Percentiles rank a stretch among this genome's conserved stretches.
Evolutionary conservation across 768 basidiomycete genomes (phyloP).

Genomic region (Collybia nuda): DNA sequence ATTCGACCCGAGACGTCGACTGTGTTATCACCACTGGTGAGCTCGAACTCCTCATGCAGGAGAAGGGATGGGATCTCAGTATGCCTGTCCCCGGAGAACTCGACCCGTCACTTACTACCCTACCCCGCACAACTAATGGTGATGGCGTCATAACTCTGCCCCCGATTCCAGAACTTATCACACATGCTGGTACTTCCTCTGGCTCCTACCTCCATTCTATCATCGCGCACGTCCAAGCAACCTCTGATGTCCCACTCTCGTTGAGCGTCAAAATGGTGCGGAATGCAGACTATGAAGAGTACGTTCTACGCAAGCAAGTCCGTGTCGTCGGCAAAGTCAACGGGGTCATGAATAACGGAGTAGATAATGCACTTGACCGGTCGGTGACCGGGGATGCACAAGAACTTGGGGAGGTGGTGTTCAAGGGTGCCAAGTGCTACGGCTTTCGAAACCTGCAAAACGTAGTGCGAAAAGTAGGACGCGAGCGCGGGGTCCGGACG

Average conservation of each 20-base stretch:
- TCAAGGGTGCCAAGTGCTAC: conserved; percentile 94
- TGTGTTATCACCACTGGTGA: conserved; percentile 98
- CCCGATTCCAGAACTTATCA: conserved; percentile 68
- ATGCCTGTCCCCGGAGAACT: conserved; percentile 53
- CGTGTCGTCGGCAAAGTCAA: background rate
- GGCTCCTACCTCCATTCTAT: conserved; percentile 90
- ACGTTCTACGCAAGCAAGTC: conserved; percentile 39
- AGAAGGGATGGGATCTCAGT: conserved; percentile 79
- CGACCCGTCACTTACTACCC: conserved; percentile 20
- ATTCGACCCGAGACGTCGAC: conserved; percentile 90
- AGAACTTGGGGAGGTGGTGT: conserved; percentile 60
- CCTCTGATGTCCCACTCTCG: conserved; percentile 43
- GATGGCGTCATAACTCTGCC: conserved; percentile 9
- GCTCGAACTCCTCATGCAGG: conserved; percentile 79
- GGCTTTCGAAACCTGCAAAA: conserved; percentile 98
- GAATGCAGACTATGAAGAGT: conserved; percentile 78
- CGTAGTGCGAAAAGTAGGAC: conserved; percentile 90
- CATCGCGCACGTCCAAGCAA: conserved; percentile 50
- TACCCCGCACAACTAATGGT: conserved; percentile 9
- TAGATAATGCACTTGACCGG: background rate
- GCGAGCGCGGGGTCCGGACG: conserved; percentile 73
- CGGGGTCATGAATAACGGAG: background rate
- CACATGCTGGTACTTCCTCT: conserved; percentile 83
- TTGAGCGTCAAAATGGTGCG: conserved; percentile 62
- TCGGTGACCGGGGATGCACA: conserved; percentile 22